Percentiles rank a stretch among this genome's conserved stretches.
These are phyloP conservation scores for Malus orientalis DNA, from an alignment of 306 rosid genomes.

Conservation along the genomic window DNA sequence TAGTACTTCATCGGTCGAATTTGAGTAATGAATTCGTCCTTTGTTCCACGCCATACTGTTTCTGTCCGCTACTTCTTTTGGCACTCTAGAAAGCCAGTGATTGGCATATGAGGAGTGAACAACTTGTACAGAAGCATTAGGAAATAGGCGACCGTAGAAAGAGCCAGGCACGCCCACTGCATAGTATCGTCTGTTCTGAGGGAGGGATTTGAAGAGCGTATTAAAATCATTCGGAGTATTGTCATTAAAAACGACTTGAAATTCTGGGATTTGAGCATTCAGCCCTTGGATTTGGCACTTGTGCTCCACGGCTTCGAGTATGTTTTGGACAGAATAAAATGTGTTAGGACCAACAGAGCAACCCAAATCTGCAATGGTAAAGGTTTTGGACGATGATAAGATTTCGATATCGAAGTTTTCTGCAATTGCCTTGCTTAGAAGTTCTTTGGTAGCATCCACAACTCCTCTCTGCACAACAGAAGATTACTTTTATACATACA, in stretches of 20 bases:
- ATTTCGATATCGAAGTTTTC: constrained; percentile 14
- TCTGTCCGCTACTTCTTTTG: constrained; percentile 1
- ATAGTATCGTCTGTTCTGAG: constrained; percentile 2
- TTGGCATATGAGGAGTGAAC: constrained; percentile 14
- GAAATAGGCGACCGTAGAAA: constrained; percentile 22
- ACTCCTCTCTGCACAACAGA: constrained; percentile 1
- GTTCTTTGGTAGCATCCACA: background rate
- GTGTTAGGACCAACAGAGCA: constrained; percentile 41
- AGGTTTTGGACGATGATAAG: constrained; percentile 1
- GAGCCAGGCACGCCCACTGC: constrained; percentile 33
- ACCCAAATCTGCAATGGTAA: constrained; percentile 33
- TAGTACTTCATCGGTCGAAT: constrained; percentile 7
- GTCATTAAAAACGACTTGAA: constrained; percentile 33
- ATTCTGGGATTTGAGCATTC: constrained; percentile 1
- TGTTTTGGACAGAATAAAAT: constrained; percentile 18
- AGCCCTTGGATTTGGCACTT: background rate
- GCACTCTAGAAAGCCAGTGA: constrained; percentile 29
- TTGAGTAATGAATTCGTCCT: constrained; percentile 16
- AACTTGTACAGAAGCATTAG: constrained; percentile 16
- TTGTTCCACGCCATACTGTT: constrained; percentile 16
- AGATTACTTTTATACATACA: too few species aligned
- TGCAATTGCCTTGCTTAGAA: constrained; percentile 4
- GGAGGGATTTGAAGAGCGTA: constrained; percentile 22
- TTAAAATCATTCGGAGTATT: constrained; percentile 36
- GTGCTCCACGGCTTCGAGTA: constrained; percentile 16